Conservation (phyloP, 2,329 filamentous ascomycete species). For the Colletotrichum tofieldiae region DNA sequence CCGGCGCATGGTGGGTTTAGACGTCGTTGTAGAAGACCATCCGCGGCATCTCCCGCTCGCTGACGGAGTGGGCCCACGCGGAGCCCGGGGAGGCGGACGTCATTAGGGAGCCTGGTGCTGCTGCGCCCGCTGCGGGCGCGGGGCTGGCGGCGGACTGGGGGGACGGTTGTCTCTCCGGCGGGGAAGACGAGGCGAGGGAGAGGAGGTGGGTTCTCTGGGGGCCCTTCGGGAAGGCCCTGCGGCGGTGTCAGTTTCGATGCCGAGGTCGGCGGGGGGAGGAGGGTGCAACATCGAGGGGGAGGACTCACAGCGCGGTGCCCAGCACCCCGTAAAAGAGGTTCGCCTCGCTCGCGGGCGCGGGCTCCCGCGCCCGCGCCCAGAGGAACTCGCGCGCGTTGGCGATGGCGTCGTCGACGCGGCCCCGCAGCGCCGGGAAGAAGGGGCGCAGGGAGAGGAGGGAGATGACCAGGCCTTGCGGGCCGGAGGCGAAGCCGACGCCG, state of each 20-base stretch:
- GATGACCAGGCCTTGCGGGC: slow-evolving; percentile 74
- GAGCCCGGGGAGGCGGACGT: slow-evolving; percentile 55
- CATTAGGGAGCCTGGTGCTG: slow-evolving; percentile 48
- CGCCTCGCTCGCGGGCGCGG: slow-evolving; percentile 73
- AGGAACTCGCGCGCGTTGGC: slow-evolving; percentile 66
- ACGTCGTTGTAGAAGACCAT: slow-evolving; percentile 53
- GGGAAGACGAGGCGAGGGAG: slow-evolving; percentile 66
- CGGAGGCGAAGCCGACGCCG: slow-evolving; percentile 77
- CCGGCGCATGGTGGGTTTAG: not conserved
- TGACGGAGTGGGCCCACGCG: slow-evolving; percentile 58
- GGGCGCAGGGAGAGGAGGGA: slow-evolving; percentile 70
- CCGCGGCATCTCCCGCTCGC: slow-evolving; percentile 51
- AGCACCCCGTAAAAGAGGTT: slow-evolving; percentile 77
- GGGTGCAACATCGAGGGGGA: too few relatives aligned
- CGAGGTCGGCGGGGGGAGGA: too few relatives aligned
- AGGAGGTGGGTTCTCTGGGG: slow-evolving; percentile 68
- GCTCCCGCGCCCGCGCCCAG: slow-evolving; percentile 65
- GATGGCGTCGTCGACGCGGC: slow-evolving; percentile 68
- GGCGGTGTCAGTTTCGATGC: slow-evolving; percentile 11
- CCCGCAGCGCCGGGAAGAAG: slow-evolving; percentile 69
- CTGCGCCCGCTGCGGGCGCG: slow-evolving; percentile 46
- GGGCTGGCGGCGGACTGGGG: slow-evolving; percentile 55
- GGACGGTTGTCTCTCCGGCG: slow-evolving; percentile 55
- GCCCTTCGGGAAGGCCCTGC: slow-evolving; percentile 52
- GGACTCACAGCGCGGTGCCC: slow-evolving; percentile 73